phyloP scores from a whole-genome alignment of 106 monocot genomes.

The Amphibolis antarctica region DNA sequence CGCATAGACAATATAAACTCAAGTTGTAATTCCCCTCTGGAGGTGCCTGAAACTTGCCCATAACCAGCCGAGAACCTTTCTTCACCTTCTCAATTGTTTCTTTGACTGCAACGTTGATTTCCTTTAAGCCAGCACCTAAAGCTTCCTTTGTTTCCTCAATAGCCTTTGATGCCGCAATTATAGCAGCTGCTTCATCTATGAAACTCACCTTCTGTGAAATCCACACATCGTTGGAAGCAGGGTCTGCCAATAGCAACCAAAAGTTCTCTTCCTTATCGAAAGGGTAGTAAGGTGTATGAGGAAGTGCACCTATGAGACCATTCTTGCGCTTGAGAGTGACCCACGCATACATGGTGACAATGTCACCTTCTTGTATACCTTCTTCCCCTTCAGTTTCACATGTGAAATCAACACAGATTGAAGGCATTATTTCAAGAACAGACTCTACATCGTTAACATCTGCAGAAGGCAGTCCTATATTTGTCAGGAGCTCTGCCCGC shows the following conservation, averaged over 20 bases:
- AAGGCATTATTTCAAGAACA: slow-evolving; percentile 79
- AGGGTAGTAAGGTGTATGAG: slow-evolving; percentile 64
- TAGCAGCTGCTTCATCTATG: slow-evolving; percentile 67
- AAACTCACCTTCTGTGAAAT: slow-evolving; percentile 88
- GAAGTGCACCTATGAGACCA: slow-evolving; percentile 57
- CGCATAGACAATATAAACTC: slow-evolving; percentile 57
- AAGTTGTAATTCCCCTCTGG: slow-evolving; percentile 67
- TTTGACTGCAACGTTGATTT: slow-evolving; percentile 46
- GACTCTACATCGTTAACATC: slow-evolving; percentile 46
- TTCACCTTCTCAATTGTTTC: slow-evolving; percentile 80
- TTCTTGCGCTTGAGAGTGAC: slow-evolving; percentile 54
- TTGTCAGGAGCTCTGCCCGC: slow-evolving; percentile 54
- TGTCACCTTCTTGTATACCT: slow-evolving; percentile 87
- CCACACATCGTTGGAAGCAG: slow-evolving; percentile 72
- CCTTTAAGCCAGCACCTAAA: slow-evolving; percentile 52
- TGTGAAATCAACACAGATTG: slow-evolving; percentile 54
- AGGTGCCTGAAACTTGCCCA: slow-evolving; percentile 91
- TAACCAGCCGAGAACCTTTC: slow-evolving; percentile 66
- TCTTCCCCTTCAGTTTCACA: slow-evolving; percentile 96
- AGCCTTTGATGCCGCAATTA: slow-evolving; percentile 65
- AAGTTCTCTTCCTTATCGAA: slow-evolving; percentile 91
- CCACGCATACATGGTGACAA: slow-evolving; percentile 90
- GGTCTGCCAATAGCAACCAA: slow-evolving; percentile 78
- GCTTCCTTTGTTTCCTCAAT: slow-evolving; percentile 76
- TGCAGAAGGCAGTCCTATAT: slow-evolving; percentile 43